These are phyloP conservation scores for Brassica cretica DNA, from an alignment of 345 rosid species.

Conservation along the genomic window DNA sequence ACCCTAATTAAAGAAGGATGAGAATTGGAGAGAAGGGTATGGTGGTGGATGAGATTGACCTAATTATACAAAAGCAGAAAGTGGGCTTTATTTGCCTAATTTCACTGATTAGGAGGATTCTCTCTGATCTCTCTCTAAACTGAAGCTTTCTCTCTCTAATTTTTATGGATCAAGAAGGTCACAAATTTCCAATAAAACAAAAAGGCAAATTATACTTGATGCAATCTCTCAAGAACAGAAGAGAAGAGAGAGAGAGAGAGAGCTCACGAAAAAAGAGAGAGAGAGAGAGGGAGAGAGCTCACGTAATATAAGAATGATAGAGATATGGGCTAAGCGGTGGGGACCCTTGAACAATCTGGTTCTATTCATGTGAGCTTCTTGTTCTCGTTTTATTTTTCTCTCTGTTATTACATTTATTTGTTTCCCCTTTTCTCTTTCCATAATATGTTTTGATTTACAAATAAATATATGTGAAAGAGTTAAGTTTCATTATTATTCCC, in stretches of 20 bases:
- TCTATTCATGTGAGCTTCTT: conserved; percentile 46
- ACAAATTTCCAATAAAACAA: conserved; percentile 14
- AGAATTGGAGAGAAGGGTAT: conserved; percentile 19
- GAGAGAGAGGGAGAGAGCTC: not conserved
- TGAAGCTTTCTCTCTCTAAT: conserved; percentile 25
- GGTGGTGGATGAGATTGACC: conserved; percentile 47
- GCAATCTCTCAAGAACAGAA: conserved; percentile 24
- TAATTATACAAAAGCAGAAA: conserved; percentile 34
- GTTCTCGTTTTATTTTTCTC: conserved; percentile 32
- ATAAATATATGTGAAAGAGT: not conserved
- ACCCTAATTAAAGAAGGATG: conserved; percentile 33
- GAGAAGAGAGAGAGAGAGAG: not conserved
- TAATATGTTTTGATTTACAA: not conserved
- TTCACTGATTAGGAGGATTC: conserved; percentile 36
- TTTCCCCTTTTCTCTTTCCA: not conserved
- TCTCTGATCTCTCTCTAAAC: conserved; percentile 12
- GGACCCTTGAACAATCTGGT: conserved; percentile 45
- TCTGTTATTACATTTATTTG: conserved; percentile 24
- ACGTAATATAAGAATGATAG: conserved; percentile 31
- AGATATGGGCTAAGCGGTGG: conserved; percentile 31
- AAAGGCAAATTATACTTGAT: not conserved
- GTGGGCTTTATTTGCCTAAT: conserved; percentile 37
- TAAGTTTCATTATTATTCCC: not conserved
- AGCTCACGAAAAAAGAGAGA: not conserved
- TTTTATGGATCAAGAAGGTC: conserved; percentile 21